phyloP scores from a whole-genome alignment of 2,329 filamentous ascomycete genomes.

The Verticillium albo-atrum region DNA sequence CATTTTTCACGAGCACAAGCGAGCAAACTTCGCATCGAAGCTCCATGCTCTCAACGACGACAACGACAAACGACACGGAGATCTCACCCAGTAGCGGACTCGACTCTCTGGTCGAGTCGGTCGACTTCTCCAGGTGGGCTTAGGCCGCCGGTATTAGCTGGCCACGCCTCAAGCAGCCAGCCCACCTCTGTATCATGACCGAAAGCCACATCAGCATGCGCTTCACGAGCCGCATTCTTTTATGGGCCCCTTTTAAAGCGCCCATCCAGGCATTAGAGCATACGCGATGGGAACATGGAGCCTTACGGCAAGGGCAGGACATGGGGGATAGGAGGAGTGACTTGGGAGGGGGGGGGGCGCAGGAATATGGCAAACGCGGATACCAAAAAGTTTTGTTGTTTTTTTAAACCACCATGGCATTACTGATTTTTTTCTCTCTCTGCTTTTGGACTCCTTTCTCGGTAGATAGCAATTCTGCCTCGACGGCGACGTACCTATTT shows the following conservation, averaged over 20 bases:
- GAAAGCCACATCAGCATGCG: not conserved
- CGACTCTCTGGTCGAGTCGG: constrained; percentile 28
- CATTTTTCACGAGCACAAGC: constrained; percentile 55
- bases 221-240: too few species aligned
- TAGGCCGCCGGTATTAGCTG: constrained; percentile 11
- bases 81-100: constrained; percentile 23
- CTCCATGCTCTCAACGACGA: constrained; percentile 48
- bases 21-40: constrained; percentile 55
- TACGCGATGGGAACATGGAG: not conserved
- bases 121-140: constrained; percentile 35
- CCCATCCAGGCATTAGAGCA: not conserved
- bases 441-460: constrained; percentile 6
- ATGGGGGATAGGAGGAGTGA: too few species aligned
- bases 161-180: not conserved
- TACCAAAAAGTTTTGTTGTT: not conserved
- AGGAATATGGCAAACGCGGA: not conserved
- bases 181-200: not conserved
- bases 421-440: constrained; percentile 17
- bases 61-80: constrained; percentile 52
- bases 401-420: not conserved
- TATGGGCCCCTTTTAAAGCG: not conserved
- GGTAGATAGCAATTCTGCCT: not conserved
- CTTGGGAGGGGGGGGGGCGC: not conserved
- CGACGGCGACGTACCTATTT: not conserved
- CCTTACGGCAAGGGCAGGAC: constrained; percentile 2